Conservation (phyloP, 2,329 filamentous ascomycete genomes). For the Trichoderma hamatum region DNA sequence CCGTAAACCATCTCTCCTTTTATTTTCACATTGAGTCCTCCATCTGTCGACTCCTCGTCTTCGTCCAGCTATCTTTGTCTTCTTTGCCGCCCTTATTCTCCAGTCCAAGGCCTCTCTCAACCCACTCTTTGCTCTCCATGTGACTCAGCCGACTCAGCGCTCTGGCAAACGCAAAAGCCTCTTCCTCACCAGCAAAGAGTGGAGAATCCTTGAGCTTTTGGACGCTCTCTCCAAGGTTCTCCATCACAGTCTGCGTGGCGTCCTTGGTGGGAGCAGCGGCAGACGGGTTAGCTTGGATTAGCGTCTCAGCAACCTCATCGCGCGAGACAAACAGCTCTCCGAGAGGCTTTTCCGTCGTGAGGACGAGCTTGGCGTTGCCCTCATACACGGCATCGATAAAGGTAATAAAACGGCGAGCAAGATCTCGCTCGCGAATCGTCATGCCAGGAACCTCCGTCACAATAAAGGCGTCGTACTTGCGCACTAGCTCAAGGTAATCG, state of each 20-base stretch:
- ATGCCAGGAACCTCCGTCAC: slow-evolving; percentile 91
- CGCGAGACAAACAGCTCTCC: slow-evolving; percentile 82
- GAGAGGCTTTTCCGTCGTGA: slow-evolving; percentile 85
- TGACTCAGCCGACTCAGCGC: slow-evolving; percentile 82
- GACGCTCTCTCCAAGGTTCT: slow-evolving; percentile 85
- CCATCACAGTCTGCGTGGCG: slow-evolving; percentile 79
- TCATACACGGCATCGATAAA: slow-evolving; percentile 98
- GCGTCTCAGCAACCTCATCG: slow-evolving; percentile 64
- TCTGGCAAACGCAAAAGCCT: slow-evolving; percentile 92
- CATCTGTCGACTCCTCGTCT: slow-evolving; percentile 67
- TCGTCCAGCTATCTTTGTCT: slow-evolving; percentile 67
- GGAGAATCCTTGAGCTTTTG: slow-evolving; percentile 80
- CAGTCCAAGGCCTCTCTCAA: slow-evolving; percentile 76
- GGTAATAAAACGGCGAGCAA: slow-evolving; percentile 92
- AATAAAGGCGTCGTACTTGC: slow-evolving; percentile 89
- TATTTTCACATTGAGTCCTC: slow-evolving; percentile 64
- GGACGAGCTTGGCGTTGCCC: slow-evolving; percentile 85
- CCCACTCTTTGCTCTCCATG: slow-evolving; percentile 95
- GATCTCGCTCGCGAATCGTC: slow-evolving; percentile 82
- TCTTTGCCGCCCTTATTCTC: slow-evolving; percentile 66
- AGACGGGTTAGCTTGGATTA: slow-evolving; percentile 54
- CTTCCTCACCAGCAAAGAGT: slow-evolving; percentile 92
- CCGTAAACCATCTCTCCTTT: not conserved
- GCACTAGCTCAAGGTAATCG: slow-evolving; percentile 90
- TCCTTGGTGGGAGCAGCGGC: slow-evolving; percentile 54